Conservation (phyloP, 129 eudicot genomes). For the Flaveria sonorensis region DNA sequence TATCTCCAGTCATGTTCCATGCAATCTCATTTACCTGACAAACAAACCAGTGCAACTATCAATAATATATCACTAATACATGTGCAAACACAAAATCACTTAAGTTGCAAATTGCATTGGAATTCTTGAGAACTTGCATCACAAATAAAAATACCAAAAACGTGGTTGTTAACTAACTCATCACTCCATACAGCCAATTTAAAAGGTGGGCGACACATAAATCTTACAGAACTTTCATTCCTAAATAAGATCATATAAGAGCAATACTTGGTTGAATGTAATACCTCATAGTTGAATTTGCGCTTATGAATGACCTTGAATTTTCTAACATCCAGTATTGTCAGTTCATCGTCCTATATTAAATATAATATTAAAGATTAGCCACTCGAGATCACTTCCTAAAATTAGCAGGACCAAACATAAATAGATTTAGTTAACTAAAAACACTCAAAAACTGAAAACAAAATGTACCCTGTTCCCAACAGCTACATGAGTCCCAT, state of each 20-base stretch:
- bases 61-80: background rate
- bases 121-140: background rate
- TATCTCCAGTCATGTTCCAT: slow-evolving; percentile 87
- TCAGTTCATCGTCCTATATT: slow-evolving; percentile 92
- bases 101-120: background rate
- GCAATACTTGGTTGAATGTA: slow-evolving; percentile 7
- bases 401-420: slow-evolving; percentile 18
- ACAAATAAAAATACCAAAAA: background rate
- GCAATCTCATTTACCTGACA: slow-evolving; percentile 96
- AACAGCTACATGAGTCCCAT: no score
- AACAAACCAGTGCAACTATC: background rate
- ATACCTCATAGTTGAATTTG: slow-evolving; percentile 93
- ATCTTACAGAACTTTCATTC: background rate
- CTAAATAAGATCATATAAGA: slow-evolving; percentile 7
- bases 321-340: slow-evolving; percentile 95
- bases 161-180: background rate
- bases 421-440: background rate
- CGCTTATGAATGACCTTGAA: slow-evolving; percentile 90
- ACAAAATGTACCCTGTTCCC: no score
- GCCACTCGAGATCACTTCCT: slow-evolving; percentile 9
- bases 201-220: background rate
- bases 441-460: background rate
- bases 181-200: background rate
- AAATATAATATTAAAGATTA: background rate
- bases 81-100: background rate